Evolutionary conservation across 352 stramenopile species (phyloP).

Genomic region (Pythium dissimile): DNA sequence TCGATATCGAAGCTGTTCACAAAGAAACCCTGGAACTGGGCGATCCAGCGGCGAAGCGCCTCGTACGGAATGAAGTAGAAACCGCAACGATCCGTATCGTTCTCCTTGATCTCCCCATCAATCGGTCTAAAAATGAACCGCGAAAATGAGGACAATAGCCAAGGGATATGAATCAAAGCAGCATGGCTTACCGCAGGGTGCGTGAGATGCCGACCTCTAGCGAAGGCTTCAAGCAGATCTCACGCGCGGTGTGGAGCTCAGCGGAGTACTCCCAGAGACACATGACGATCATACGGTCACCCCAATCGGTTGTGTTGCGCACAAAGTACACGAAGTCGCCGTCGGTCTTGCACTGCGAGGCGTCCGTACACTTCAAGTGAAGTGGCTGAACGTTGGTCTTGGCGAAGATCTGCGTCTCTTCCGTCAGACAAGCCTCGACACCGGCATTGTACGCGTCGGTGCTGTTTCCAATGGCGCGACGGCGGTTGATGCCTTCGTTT

Average conservation of each 20-base stretch:
- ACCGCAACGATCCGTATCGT: constrained; percentile 70
- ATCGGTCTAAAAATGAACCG: constrained; percentile 33
- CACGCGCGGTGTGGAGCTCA: constrained; percentile 35
- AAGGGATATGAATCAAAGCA: not conserved
- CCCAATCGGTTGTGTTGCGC: constrained; percentile 76
- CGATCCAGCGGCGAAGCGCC: constrained; percentile 66
- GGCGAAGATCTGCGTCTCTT: constrained; percentile 66
- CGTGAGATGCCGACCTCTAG: constrained; percentile 62
- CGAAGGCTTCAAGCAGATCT: constrained; percentile 74
- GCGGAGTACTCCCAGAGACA: constrained; percentile 78
- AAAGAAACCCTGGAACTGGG: constrained; percentile 79
- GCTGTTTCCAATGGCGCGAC: constrained; percentile 23
- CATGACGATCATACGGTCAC: constrained; percentile 81
- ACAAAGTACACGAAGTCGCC: constrained; percentile 74
- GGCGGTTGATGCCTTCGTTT: constrained; percentile 45
- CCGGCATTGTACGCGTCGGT: constrained; percentile 46
- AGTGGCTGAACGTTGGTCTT: constrained; percentile 73
- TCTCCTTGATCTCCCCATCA: constrained; percentile 56
- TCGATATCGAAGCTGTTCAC: constrained; percentile 80
- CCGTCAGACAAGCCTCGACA: constrained; percentile 49
- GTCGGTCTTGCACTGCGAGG: constrained; percentile 46
- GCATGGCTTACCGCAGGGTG: constrained; percentile 33
- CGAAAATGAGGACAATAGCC: not conserved
- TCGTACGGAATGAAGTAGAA: constrained; percentile 87
- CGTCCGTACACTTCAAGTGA: constrained; percentile 59